Base-by-base conservation (phyloP, 495 filamentous ascomycete species). In the Coniosporium apollinis region DNA sequence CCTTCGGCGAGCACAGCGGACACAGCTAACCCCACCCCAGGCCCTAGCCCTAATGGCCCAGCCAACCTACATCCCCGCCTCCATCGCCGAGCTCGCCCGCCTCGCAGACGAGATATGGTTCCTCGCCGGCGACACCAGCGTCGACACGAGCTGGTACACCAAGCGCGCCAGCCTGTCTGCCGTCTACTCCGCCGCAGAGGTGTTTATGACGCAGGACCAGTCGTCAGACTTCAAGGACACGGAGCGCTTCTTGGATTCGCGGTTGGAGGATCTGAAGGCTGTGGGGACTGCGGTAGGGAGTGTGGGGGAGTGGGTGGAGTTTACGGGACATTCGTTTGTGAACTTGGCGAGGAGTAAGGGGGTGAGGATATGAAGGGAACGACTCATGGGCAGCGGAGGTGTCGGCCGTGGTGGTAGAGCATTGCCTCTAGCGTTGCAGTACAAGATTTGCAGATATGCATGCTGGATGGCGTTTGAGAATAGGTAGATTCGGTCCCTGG, bases 121-220 rank as follows among this genome's bases (percentile, higher is more conserved):
- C 45, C 71, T 94, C 2, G 72, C 91, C 0, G 83, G 82, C 28
- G 91, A 94, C 52, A 59, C 58, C 3, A 70, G 72, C 10, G 79
- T 94, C 42, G 86, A 94, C 50, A 66, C 72, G 0, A 69, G 67
- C 8, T 96, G 89, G 89, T 97, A 96, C 52, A 80, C 84, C 36
- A 89, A 89, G 54, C 74, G 89, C 4, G 70, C 76, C 4, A 72
- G 71, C 1, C 61, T 96, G 4, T 70, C 78, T 3, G 65, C 72
- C 8, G 72, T 94, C 44, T 97, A 96, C 51, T 79, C 82, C 17
- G 77, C 55, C 1, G 46, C 52, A 32, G 89, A 97, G 55, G 60
- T 94, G 2, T 85, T 85, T 56, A 92, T 94, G 86, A 96, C 84
- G 11, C 78, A 77, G 29, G 91, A 96, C 52, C 57, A 52, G 36